Base-by-base conservation (phyloP, 176 grass and related monocot species). In the Areca catechu region DNA sequence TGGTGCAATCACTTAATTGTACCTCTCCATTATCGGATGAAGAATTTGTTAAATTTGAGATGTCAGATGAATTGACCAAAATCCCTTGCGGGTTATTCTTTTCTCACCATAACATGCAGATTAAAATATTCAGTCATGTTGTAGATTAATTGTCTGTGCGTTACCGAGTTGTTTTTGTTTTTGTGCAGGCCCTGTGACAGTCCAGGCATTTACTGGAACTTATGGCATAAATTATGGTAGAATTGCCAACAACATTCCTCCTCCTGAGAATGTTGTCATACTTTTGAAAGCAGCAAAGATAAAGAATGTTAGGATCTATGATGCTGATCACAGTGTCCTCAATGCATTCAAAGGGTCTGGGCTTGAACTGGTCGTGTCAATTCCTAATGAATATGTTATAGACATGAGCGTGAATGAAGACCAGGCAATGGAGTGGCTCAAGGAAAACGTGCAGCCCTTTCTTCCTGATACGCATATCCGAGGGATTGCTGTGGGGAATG, bases 281-380 rank as follows among this genome's bases (percentile, higher is more conserved):
- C 88, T 98, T 9, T 82, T 98, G 18, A 85, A 76, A 66, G 71
- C 27, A 15, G 80, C 84, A 19, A 98, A 86, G 71, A 83, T 98
- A 80, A 85, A 89, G 76, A 98, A 98, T 61, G 88, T 93, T 66
- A 93, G 91, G 65, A 98, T 98, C 75, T 98, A 82, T 22, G 84
- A 98, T 47, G 57, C 79, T 0, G 84, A 98, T 12, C 88, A 85
- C 67, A 76, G 55, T 27, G 82, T 98, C 60, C 84, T 98, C 3
- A 83, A 81, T 20, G 94, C 88, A 17, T 93, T 98, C 76, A 93
- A 53, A 76, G 84, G 79, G 21, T 86, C 94, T 9, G 94, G 94
- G 17, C 76, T 98, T 28, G 89, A 98, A 55, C 76, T 98, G 56
- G 67, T 81, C 20, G 76, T 98, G 2, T 76, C 79, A 5, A 73